A percentile compares a stretch with the other conserved stretches of the same genome.
Evolutionary conservation across 2,329 filamentous ascomycete species (phyloP).

Genomic region (Tolypocladium ophioglossoides): DNA sequence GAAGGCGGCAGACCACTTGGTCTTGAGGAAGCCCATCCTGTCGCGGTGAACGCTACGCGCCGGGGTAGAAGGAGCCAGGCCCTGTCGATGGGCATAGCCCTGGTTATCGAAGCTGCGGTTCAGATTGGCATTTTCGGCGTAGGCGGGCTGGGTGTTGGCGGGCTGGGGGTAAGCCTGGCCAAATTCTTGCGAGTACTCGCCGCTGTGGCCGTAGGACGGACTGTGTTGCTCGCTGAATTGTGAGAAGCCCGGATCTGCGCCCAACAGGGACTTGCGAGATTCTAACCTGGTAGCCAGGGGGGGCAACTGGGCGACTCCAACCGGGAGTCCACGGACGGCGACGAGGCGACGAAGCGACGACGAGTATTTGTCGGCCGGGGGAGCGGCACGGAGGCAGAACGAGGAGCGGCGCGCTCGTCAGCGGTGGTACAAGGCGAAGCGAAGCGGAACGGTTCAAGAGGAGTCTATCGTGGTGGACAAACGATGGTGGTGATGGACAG

Average conservation of each 20-base stretch:
- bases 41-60: slow-evolving; percentile 19
- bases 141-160: slow-evolving; percentile 14
- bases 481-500: background rate
- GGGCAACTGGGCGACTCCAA: slow-evolving; percentile 21
- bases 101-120: slow-evolving; percentile 19
- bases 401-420: background rate
- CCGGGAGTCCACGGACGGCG: slow-evolving; percentile 21
- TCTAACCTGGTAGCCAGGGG: slow-evolving; percentile 29
- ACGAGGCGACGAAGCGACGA: background rate
- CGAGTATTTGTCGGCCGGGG: background rate
- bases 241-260: slow-evolving; percentile 25
- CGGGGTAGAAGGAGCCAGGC: slow-evolving; percentile 20
- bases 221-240: slow-evolving; percentile 17
- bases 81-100: slow-evolving; percentile 27
- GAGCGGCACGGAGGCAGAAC: background rate
- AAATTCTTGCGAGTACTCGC: slow-evolving; percentile 19
- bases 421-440: background rate
- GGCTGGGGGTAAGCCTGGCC: slow-evolving; percentile 22
- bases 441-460: background rate
- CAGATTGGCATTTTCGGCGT: slow-evolving; percentile 13
- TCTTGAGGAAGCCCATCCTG: slow-evolving; percentile 63
- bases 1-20: slow-evolving; percentile 83
- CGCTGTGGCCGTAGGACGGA: slow-evolving; percentile 13
- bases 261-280: slow-evolving; percentile 28
- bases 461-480: background rate